Conservation (phyloP, 192 early-diverging fungal genomes). For the Backusella australiensis region DNA sequence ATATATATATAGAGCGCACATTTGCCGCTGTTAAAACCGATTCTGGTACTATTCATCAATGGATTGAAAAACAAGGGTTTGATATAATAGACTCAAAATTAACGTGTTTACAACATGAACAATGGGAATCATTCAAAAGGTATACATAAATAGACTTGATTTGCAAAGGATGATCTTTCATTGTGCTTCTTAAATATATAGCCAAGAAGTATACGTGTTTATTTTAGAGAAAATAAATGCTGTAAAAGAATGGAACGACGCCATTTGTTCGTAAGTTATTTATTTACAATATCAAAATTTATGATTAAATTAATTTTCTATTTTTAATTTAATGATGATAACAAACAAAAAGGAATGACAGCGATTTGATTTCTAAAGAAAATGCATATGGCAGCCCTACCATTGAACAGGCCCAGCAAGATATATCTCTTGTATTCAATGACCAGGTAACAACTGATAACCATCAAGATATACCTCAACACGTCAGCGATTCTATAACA, state of each 20-base stretch:
- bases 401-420: background rate
- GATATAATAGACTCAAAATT: background rate
- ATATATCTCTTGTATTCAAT: background rate
- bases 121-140: background rate
- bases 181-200: background rate
- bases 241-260: background rate
- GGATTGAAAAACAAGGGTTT: background rate
- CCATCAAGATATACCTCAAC: background rate
- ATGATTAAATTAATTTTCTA: background rate
- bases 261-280: slow-evolving; percentile 4
- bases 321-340: background rate
- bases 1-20: background rate
- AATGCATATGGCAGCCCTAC: background rate
- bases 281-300: background rate
- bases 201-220: background rate
- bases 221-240: background rate
- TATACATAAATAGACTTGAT: background rate
- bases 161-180: background rate
- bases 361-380: background rate
- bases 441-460: background rate
- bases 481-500: background rate
- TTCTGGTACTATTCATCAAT: background rate
- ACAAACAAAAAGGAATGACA: background rate
- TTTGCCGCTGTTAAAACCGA: background rate
- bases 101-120: background rate